phyloP scores from a whole-genome alignment of 768 basidiomycete species.

The Gyrodon lividus region DNA sequence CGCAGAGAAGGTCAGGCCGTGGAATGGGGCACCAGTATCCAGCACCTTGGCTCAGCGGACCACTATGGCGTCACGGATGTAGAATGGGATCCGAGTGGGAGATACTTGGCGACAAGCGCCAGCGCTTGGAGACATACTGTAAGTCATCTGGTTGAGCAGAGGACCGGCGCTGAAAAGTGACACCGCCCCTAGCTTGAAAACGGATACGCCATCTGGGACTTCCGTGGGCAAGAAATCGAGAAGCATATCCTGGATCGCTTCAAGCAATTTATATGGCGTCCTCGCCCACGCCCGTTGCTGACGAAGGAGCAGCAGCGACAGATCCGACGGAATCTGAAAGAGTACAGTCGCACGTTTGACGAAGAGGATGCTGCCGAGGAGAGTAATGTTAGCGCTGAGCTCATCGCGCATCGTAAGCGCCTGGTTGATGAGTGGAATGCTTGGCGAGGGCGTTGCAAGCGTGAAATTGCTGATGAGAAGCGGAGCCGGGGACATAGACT shows the following conservation, averaged over 20 bases:
- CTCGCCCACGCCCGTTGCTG: slow-evolving; percentile 86
- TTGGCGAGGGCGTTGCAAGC: slow-evolving; percentile 77
- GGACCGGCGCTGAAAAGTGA: slow-evolving; percentile 10
- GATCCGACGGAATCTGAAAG: slow-evolving; percentile 85
- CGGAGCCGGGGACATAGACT: slow-evolving; percentile 37
- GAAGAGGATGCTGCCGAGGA: slow-evolving; percentile 97
- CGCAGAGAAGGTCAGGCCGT: slow-evolving; percentile 44
- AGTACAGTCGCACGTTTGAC: slow-evolving; percentile 89
- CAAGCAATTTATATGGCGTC: slow-evolving; percentile 99
- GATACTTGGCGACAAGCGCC: slow-evolving; percentile 89
- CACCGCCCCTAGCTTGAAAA: slow-evolving; percentile 76
- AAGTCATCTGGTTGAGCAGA: slow-evolving; percentile 28
- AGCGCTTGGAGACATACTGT: slow-evolving; percentile 96
- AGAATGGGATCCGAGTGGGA: slow-evolving; percentile 97
- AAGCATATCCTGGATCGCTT: slow-evolving; percentile 89
- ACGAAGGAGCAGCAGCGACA: slow-evolving; percentile 84
- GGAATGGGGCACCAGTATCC: slow-evolving; percentile 87
- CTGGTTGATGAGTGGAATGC: slow-evolving; percentile 99
- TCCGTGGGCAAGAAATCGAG: slow-evolving; percentile 93
- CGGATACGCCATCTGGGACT: slow-evolving; percentile 96
- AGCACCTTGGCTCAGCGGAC: slow-evolving; percentile 81
- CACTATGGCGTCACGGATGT: slow-evolving; percentile 98
- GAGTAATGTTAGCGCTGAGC: slow-evolving; percentile 90
- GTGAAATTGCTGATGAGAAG: slow-evolving; percentile 59
- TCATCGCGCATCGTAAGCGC: slow-evolving; percentile 84